phyloP scores from a whole-genome alignment of 2,329 filamentous ascomycete species.

The Capronia epimyces region DNA sequence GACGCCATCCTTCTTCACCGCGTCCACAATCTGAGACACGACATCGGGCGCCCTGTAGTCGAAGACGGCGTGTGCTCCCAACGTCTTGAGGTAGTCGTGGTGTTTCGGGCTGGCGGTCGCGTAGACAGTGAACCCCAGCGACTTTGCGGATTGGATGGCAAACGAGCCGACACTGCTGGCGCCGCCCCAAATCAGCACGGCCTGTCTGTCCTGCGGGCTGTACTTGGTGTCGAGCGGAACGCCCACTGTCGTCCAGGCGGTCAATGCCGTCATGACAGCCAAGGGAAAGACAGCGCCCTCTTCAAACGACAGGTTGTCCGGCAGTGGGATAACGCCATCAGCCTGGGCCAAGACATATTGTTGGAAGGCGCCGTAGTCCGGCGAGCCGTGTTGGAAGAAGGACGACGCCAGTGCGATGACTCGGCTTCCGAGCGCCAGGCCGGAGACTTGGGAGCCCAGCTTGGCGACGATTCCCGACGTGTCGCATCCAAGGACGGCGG shows the following conservation, averaged over 20 bases:
- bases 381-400: constrained; percentile 30
- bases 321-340: constrained; percentile 32
- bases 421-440: constrained; percentile 29
- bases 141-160: constrained; percentile 39
- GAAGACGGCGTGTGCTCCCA: constrained; percentile 42
- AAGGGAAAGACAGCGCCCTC: constrained; percentile 31
- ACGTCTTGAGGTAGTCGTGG: constrained; percentile 35
- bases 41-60: constrained; percentile 37
- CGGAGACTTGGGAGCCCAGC: constrained; percentile 28
- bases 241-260: constrained; percentile 9
- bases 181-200: constrained; percentile 41
- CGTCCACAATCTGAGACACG: constrained; percentile 34
- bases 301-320: constrained; percentile 29
- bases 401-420: constrained; percentile 31
- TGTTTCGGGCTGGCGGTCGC: constrained; percentile 38
- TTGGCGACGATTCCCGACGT: constrained; percentile 31
- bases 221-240: constrained; percentile 28
- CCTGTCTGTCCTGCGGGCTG: constrained; percentile 26
- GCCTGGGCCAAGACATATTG: constrained; percentile 31
- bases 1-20: constrained; percentile 35
- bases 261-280: constrained; percentile 27
- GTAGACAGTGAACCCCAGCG: constrained; percentile 38
- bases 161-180: constrained; percentile 39
- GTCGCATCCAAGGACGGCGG: constrained; percentile 31
- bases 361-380: constrained; percentile 33